Evolutionary conservation across 2,329 filamentous ascomycete species (phyloP), one percentile per base, ranked within the genome.

Genomic region (Mollisia scopiformis): DNA sequence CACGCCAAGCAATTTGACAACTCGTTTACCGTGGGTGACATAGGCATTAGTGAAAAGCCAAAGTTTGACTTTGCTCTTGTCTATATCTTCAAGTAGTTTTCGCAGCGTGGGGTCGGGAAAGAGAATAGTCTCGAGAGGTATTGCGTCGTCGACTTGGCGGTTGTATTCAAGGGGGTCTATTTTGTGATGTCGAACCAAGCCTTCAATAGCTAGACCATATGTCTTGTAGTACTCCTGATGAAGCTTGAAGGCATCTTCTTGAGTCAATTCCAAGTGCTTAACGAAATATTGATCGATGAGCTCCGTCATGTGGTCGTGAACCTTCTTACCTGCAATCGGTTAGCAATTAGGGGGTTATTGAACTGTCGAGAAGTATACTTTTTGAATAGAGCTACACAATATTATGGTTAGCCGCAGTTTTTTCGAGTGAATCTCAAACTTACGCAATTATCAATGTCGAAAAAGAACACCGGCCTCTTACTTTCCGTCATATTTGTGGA

Each of bases 11-110:
- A 99, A 79, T 62, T 83, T 87, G 13, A 97, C 87, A 0, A 99
- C 95, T 43, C 93, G 80, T 71, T 86, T 88, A 31, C 87, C 95
- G 72, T 99, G 95, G 33, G 83, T 98, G 66, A 96, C 80, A 71
- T 99, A 97, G 23, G 96, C 95, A 72, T 99, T 99, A 1, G 96
- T 99, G 71, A 99, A 89, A 1, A 99, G 86, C 95, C 96, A 99
- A 30, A 93, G 80, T 65, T 87, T 92, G 65, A 97, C 91, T 74
- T 96, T 96, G 71, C 80, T 85, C 61, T 77, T 88, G 76, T 99
- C 93, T 57, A 99, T 88, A 66, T 93, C 90, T 74, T 89, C 81
- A 6, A 99, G 86, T 49, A 99, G 77, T 71, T 84, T 81, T 53
- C 92, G 88, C 43, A 98, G 81, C 70, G 88, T 81, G 0, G 88